Conservation (phyloP, 2,329 filamentous ascomycete genomes). For the Xylaria hypoxylon region DNA sequence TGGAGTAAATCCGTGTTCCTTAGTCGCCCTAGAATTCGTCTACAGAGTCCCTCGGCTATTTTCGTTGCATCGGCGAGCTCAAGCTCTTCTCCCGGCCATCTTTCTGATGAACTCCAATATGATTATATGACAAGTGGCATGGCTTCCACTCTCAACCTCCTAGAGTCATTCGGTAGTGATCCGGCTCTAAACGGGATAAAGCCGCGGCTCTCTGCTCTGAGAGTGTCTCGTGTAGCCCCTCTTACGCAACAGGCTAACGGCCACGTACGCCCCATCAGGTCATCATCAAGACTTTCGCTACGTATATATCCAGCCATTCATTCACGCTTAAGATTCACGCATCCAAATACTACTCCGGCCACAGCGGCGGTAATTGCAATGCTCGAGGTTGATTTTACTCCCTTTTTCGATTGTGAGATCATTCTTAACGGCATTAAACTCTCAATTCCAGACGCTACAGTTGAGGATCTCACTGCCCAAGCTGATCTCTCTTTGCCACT, state of each 20-base stretch:
- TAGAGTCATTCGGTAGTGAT: constrained; percentile 78
- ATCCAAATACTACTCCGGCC: constrained; percentile 68
- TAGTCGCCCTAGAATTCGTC: constrained; percentile 69
- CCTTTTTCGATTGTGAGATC: constrained; percentile 75
- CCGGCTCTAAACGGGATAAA: constrained; percentile 69
- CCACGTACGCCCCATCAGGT: constrained; percentile 71
- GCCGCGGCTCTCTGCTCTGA: constrained; percentile 77
- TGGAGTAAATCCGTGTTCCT: constrained; percentile 73
- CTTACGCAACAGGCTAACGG: constrained; percentile 70
- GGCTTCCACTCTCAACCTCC: constrained; percentile 79
- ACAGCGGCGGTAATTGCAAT: constrained; percentile 74
- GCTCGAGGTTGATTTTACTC: constrained; percentile 79
- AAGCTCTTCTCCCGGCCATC: constrained; percentile 61
- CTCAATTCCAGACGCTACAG: constrained; percentile 66
- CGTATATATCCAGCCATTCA: constrained; percentile 77
- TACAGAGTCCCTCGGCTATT: constrained; percentile 74
- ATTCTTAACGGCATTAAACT: constrained; percentile 70
- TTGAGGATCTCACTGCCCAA: constrained; percentile 67
- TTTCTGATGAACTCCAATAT: constrained; percentile 58
- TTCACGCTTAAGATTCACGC: constrained; percentile 77
- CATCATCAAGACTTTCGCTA: constrained; percentile 71
- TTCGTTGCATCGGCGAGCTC: constrained; percentile 73
- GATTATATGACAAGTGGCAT: constrained; percentile 77
- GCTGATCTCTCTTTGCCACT: constrained; percentile 66
- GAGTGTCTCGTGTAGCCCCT: constrained; percentile 80